phyloP scores from a whole-genome alignment of 2,329 filamentous ascomycete genomes.

The Beauveria sp. region DNA sequence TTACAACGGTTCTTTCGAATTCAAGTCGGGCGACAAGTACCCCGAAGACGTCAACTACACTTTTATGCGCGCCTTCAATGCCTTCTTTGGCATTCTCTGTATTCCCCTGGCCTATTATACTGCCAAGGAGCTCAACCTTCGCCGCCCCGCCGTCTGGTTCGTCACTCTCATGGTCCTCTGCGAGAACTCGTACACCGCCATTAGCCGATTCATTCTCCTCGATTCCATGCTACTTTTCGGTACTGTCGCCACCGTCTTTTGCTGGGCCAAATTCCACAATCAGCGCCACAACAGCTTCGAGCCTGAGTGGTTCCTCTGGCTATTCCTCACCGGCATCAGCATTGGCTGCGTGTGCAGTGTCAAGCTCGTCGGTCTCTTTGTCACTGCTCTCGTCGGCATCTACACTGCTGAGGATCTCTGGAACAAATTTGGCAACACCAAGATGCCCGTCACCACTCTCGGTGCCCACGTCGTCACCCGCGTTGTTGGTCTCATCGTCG shows the following conservation, averaged over 20 bases:
- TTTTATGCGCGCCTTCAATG: slow-evolving; percentile 98
- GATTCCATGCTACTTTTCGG: slow-evolving; percentile 99
- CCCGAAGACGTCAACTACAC: slow-evolving; percentile 92
- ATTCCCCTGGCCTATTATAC: slow-evolving; percentile 94
- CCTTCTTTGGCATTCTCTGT: slow-evolving; percentile 85
- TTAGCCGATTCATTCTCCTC: slow-evolving; percentile 94
- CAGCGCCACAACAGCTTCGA: slow-evolving; percentile 81
- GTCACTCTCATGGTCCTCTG: slow-evolving; percentile 95
- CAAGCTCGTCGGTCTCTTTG: slow-evolving; percentile 95
- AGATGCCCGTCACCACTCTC: slow-evolving; percentile 72
- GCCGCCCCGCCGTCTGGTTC: slow-evolving; percentile 83
- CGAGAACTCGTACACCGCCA: slow-evolving; percentile 98
- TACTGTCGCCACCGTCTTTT: slow-evolving; percentile 94
- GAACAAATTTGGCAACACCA: slow-evolving; percentile 93
- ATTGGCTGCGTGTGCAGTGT: slow-evolving; percentile 98
- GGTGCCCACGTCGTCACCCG: slow-evolving; percentile 73
- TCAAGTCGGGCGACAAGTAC: slow-evolving; percentile 96
- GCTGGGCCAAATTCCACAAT: slow-evolving; percentile 95
- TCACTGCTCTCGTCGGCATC: slow-evolving; percentile 86
- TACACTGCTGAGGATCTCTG: slow-evolving; percentile 96
- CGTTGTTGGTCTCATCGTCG: slow-evolving; percentile 76
- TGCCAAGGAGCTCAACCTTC: slow-evolving; percentile 81
- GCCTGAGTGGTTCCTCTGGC: slow-evolving; percentile 88
- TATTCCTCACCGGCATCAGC: slow-evolving; percentile 86
- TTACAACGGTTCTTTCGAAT: slow-evolving; percentile 98